A percentile compares a stretch with the other conserved stretches of the same genome.
Conservation (phyloP, 2,329 filamentous ascomycete genomes). For the Coniella lustricola region DNA sequence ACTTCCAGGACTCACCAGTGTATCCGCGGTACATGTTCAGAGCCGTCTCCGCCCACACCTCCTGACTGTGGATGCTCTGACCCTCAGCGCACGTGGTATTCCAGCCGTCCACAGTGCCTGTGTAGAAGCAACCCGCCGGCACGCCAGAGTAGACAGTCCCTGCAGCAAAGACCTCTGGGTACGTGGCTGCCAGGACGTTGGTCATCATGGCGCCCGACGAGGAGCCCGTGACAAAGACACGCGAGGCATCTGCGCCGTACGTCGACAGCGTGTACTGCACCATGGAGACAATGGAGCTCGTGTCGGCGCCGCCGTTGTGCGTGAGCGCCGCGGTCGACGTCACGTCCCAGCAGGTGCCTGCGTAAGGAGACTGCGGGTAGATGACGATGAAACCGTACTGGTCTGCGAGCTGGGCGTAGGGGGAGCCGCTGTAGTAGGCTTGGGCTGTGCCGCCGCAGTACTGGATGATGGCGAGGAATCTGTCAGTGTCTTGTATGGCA, state of each 20-base stretch:
- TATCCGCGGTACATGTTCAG: conserved; percentile 42
- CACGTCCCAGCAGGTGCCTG: conserved; percentile 51
- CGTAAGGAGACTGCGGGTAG: conserved; percentile 32
- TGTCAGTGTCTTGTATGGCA: background rate
- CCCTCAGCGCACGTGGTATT: conserved; percentile 46
- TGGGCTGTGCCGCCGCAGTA: conserved; percentile 50
- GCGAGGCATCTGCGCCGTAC: conserved; percentile 37
- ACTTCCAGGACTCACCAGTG: too few species aligned
- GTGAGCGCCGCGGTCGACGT: conserved; percentile 40
- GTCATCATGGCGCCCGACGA: conserved; percentile 52
- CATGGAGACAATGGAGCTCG: conserved; percentile 46
- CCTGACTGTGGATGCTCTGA: conserved; percentile 29
- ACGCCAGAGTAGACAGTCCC: conserved; percentile 39
- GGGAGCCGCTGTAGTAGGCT: conserved; percentile 40
- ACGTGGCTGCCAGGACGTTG: conserved; percentile 42
- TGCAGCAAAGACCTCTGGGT: conserved; percentile 46
- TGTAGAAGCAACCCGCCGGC: conserved; percentile 42
- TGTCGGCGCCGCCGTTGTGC: conserved; percentile 45
- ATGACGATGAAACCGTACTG: conserved; percentile 45
- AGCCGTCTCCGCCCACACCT: conserved; percentile 30
- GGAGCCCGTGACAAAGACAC: conserved; percentile 45
- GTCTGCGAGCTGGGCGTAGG: conserved; percentile 47
- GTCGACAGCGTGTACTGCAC: conserved; percentile 40
- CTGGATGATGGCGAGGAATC: conserved; percentile 50
- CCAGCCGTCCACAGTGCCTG: conserved; percentile 35